A percentile compares a stretch with the other conserved stretches of the same genome.
These are phyloP conservation scores for Gardenia jasminoides DNA, from an alignment of 257 asterid species.

Conservation along the genomic window DNA sequence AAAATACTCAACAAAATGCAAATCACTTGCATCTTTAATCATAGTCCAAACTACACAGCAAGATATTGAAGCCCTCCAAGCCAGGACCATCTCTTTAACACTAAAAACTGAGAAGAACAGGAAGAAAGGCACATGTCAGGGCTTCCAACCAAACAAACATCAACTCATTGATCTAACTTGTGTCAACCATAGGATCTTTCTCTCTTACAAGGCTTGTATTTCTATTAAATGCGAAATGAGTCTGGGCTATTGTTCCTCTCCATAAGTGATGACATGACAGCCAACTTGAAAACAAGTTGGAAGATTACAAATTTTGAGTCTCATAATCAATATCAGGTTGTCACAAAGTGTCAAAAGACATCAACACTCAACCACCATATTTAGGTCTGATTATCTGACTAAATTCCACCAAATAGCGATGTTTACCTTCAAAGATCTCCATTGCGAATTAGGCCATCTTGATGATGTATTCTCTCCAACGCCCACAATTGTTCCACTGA, in stretches of 20 bases:
- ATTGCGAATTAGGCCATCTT: constrained; percentile 87
- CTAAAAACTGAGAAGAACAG: neutral
- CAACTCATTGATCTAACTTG: neutral
- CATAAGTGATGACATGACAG: neutral
- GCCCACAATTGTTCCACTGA: constrained; percentile 95
- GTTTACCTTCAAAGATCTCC: constrained; percentile 95
- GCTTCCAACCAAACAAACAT: neutral
- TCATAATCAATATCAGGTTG: neutral
- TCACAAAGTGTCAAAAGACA: neutral
- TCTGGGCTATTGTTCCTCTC: neutral
- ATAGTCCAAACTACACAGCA: neutral
- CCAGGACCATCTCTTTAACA: neutral
- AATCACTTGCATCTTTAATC: neutral
- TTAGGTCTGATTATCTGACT: neutral
- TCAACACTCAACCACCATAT: neutral
- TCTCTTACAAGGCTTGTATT: neutral
- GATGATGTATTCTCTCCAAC: constrained; percentile 61
- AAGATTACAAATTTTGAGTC: neutral
- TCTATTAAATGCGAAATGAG: neutral
- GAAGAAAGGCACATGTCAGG: neutral
- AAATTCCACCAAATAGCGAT: neutral
- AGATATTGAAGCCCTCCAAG: neutral
- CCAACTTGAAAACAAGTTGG: neutral
- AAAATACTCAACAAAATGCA: neutral
- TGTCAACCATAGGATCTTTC: neutral